Base-by-base conservation (phyloP, 768 basidiomycete genomes). In the Boletus subcaerulescens region DNA sequence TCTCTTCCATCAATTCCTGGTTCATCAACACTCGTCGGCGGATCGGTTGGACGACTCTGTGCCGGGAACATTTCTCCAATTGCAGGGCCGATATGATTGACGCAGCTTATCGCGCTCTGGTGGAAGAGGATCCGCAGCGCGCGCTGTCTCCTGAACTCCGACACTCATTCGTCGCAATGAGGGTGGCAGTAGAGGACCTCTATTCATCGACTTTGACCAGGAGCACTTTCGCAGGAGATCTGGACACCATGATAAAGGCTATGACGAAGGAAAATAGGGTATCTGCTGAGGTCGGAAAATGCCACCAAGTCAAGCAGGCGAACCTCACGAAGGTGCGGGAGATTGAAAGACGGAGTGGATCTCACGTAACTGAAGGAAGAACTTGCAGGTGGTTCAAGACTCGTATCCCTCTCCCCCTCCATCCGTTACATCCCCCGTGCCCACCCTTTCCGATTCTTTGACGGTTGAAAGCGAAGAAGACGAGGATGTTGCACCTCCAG, bases 11-110 rank as follows among this genome's bases (percentile, higher is more conserved):
- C 41, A 74, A 76, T 38, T 58, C 63, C 0, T 83, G 83, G 83
- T 84, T 83, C 32, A 58, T 73, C 18, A 74, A 76, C 9, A 70
- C 67, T 2, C 74, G 82, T 1, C 76, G 75, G 20, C 74, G 80
- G 0, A 82, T 83, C 0, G 82, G 82, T 0, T 84, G 82, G 83
- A 82, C 76, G 11, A 14, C 50, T 0, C 48, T 82, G 0, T 74
- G 77, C 5, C 70, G 68, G 1, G 59, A 65, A 3, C 29, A 24
- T 33, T 70, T 74, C 18, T 51, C 60, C 9, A 65, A 59, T 10
- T 62, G 66, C 13, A 57, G 66, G 11, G 56, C 60, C 1, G 70
- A 71, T 14, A 63, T 66, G 22, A 17, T 71, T 0, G 64, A 69
- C 3, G 64, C 69, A 2, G 73, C 74, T 5, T 62, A 54, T 35